Evolutionary conservation across 202 grass and related monocot species (phyloP).

Genomic region (Cymbopogon flexuosus): DNA sequence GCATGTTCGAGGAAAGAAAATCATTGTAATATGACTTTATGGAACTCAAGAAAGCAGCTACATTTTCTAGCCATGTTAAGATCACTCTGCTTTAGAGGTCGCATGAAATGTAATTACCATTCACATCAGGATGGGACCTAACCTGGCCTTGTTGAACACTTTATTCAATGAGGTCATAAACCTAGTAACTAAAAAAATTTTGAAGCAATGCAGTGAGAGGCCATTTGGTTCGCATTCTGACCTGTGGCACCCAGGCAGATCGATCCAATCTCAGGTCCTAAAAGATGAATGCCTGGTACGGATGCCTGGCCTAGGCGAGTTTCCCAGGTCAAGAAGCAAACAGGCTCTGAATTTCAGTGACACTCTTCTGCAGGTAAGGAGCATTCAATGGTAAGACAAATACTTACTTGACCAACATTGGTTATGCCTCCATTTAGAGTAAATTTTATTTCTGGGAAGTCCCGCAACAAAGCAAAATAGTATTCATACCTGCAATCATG

Average conservation of each 20-base stretch:
- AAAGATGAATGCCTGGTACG: too few species aligned
- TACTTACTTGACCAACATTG: slow-evolving; percentile 68
- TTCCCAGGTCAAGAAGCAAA: not conserved
- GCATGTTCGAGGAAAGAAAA: not conserved
- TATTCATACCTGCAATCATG: slow-evolving; percentile 76
- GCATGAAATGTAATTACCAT: not conserved
- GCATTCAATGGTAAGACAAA: not conserved
- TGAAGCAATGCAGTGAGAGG: not conserved
- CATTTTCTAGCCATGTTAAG: not conserved
- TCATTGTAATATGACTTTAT: not conserved
- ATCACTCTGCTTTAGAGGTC: not conserved
- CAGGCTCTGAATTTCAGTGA: not conserved
- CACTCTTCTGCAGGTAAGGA: not conserved
- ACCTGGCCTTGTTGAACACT: not conserved
- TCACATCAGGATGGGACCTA: not conserved
- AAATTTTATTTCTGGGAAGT: slow-evolving; percentile 82
- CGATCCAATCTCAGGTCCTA: too few species aligned
- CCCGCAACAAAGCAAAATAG: slow-evolving; percentile 83
- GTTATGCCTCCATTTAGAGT: slow-evolving; percentile 90
- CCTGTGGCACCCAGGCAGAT: not conserved
- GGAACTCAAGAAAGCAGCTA: not conserved
- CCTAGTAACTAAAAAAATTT: slow-evolving; percentile 7
- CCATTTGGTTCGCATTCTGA: not conserved
- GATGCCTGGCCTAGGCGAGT: not conserved
- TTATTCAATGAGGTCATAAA: not conserved